Base-by-base conservation (phyloP, 1,139 yeast genomes). In the Yamadazyma trypodendri region DNA sequence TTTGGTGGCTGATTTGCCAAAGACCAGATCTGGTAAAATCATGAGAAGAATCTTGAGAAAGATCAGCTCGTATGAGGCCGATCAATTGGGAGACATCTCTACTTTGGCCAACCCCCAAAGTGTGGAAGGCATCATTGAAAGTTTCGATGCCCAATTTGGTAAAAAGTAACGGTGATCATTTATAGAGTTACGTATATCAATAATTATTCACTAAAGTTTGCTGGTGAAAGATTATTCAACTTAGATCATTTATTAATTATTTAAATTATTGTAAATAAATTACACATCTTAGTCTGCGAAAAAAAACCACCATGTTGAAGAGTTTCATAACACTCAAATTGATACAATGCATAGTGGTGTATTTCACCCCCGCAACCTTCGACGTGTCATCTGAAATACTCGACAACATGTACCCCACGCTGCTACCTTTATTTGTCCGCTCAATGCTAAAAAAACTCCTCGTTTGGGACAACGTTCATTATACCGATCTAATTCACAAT, bases 21-120 rank as follows among this genome's bases (percentile, higher is more conserved):
- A 89, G 79, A 92, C 98, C 24, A 81, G 98, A 72, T 88, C 96
- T 22, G 98, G 98, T 56, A 92, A 92, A 78, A 90, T 92, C 63
- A 90, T 92, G 96, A 85, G 98, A 77, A 86, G 98, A 74, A 86
- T 92, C 54, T 77, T 92, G 68, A 84, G 98, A 73, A 92, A 92
- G 75, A 74, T 92, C 45, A 81, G 92, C 33, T 77, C 92, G 38
- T 79, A 85, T 53, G 97, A 92, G 70, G 92, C 87, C 47, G 96
- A 88, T 54, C 89, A 87, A 63, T 75, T 92, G 54, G 98, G 98
- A 52, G 98, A 92, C 63, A 77, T 87, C 58, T 75, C 95, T 45
- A 92, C 98, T 36, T 77, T 92, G 63, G 81, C 94, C 41, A 88
- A 92, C 65, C 95, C 97, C 29, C 81, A 78, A 51, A 78, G 87